Conservation (phyloP, 331 rosid species). For the Pyrus hybrid region DNA sequence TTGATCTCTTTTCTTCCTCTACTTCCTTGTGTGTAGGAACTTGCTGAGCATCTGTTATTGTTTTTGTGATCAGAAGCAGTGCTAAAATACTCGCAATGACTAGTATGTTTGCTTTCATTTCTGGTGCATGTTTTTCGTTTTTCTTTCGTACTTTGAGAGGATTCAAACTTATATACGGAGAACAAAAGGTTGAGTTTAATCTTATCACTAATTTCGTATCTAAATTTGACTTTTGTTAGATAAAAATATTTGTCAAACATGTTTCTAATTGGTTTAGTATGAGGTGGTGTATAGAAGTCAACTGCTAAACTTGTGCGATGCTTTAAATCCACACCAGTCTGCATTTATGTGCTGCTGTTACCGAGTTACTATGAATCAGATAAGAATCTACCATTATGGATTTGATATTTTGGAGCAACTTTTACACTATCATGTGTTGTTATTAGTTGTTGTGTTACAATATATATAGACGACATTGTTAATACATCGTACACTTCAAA, state of each 20-base stretch:
- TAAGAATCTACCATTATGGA: background rate
- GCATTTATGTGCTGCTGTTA: background rate
- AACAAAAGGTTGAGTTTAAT: background rate
- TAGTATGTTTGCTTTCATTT: slow-evolving; percentile 39
- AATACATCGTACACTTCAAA: too few species aligned
- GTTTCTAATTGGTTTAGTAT: background rate
- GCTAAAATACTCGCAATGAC: slow-evolving; percentile 15
- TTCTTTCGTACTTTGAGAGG: background rate
- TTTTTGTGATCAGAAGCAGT: slow-evolving; percentile 23
- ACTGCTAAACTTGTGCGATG: background rate
- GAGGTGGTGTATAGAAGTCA: background rate
- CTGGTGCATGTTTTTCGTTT: slow-evolving; percentile 3
- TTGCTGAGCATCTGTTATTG: slow-evolving; percentile 21
- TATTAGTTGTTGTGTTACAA: too few species aligned
- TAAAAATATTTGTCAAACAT: background rate
- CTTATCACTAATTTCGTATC: background rate
- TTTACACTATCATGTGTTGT: too few species aligned
- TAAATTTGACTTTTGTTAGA: background rate
- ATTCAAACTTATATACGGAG: background rate
- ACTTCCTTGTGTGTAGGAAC: background rate
- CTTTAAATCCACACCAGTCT: background rate
- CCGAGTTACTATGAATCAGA: background rate
- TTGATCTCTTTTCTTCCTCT: slow-evolving; percentile 9
- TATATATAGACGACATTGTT: too few species aligned
- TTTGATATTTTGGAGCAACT: too few species aligned